Conservation (phyloP, 2,329 filamentous ascomycete species). For the Xylariaceae sp. region DNA sequence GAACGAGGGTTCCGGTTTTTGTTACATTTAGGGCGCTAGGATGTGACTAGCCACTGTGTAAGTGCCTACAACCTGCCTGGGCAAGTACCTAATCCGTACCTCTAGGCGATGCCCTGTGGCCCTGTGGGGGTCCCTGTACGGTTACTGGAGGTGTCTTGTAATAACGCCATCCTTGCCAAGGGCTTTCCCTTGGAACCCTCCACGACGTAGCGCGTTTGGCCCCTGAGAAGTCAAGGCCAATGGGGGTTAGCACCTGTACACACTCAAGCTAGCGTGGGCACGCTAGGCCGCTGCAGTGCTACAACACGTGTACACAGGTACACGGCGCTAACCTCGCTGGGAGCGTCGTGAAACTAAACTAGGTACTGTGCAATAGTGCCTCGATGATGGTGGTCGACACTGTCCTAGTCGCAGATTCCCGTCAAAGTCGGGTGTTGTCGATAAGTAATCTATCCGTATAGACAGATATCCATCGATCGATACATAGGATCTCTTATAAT, state of each 20-base stretch:
- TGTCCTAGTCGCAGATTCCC: too few species aligned
- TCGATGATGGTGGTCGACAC: too few species aligned
- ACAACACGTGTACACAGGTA: neutral
- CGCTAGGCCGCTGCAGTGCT: neutral
- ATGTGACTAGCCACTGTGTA: too few species aligned
- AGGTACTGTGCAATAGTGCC: too few species aligned
- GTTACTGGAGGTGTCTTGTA: neutral
- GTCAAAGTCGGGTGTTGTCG: too few species aligned
- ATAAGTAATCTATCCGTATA: too few species aligned
- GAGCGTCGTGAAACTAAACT: neutral
- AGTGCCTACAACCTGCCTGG: too few species aligned
- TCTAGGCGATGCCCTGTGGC: neutral
- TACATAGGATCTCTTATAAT: too few species aligned
- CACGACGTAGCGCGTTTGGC: slow-evolving; percentile 2
- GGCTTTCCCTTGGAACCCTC: neutral
- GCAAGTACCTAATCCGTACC: too few species aligned
- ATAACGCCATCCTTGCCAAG: neutral
- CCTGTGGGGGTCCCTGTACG: neutral
- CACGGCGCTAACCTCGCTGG: neutral
- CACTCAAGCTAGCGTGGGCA: neutral
- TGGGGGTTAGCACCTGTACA: neutral
- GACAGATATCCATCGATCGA: too few species aligned
- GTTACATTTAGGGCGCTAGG: neutral
- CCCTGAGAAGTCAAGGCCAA: slow-evolving; percentile 17
- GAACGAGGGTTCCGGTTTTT: neutral